Base-by-base conservation (phyloP, 371 early-diverging fungal genomes). In the Rhizomucor miehei region DNA sequence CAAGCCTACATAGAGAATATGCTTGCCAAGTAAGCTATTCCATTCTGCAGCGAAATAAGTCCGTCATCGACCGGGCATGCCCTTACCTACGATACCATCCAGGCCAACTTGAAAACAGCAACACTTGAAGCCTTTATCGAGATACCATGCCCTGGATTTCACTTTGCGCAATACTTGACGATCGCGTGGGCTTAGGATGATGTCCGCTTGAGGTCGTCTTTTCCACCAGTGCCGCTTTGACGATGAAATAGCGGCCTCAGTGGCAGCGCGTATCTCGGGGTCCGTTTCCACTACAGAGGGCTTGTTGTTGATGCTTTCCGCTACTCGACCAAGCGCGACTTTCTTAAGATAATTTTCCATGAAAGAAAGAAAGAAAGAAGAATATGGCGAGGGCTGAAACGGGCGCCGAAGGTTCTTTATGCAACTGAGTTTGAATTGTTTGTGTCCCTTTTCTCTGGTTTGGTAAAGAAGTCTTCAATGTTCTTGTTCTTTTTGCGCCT, bases 41-140 rank as follows among this genome's bases (percentile, higher is more conserved):
- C 14, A 43, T 51, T 45, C n/a, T 52, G 21, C 35, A 50, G 44
- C 2, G 45, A 37, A 24, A 38, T 29, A 29, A 29, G 5, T 29
- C 3, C 29, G 29, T 29, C 29, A 29, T 29, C 29, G 29, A 8
- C 29, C 8, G 3, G 29, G 29, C 8, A 3, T 29, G 29, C 29
- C 36, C 48, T 62, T 66, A 73, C 81, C 81, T 21, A 81, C 40
- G 11, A 81, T 29, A 17, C 69, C 69, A 56, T 81, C 81, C n/a
- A 81, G 54, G 0, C 81, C 79, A 17, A 81, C 49, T n/a, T 54
- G 64, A 40, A 59, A 67, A 47, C 81, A 71, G 37, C 81, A 77
- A 43, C 72, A 75, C 12, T 63, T 51, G 34, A 67, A 52, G 2
- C 75, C 79, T 50, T 56, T 52, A 50, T 77, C 80, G 4, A 75